A percentile compares a stretch with the other conserved stretches of the same genome.
Evolutionary conservation across 352 stramenopile genomes (phyloP).

Genomic region (Globisporangium recalcitrans): DNA sequence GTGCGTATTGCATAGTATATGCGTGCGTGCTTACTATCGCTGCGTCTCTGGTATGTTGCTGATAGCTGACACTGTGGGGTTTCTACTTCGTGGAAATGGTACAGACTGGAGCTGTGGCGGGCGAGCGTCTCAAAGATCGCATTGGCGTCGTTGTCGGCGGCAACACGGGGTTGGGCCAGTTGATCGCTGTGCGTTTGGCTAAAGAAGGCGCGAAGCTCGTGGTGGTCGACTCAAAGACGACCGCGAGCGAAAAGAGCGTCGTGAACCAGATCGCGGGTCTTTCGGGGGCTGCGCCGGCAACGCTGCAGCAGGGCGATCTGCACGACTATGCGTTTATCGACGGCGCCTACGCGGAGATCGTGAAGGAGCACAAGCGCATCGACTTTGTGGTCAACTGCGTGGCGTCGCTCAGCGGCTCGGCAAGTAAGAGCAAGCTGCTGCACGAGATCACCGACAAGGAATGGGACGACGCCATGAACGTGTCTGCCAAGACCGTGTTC

Average conservation of each 20-base stretch:
- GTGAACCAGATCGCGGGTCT: slow-evolving; percentile 36
- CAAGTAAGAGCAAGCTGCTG: slow-evolving; percentile 29
- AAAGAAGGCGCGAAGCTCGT: slow-evolving; percentile 59
- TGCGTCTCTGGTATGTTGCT: neutral
- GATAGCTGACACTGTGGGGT: neutral
- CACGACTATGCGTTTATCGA: slow-evolving; percentile 51
- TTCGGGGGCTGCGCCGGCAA: slow-evolving; percentile 16
- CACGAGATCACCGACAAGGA: slow-evolving; percentile 36
- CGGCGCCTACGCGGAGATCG: slow-evolving; percentile 31
- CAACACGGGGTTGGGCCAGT: slow-evolving; percentile 51
- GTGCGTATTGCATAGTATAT: slow-evolving; percentile 19
- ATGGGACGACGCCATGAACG: slow-evolving; percentile 56
- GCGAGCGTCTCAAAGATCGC: slow-evolving; percentile 47
- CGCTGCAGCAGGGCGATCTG: slow-evolving; percentile 43
- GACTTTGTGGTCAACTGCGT: slow-evolving; percentile 78
- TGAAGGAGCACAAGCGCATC: slow-evolving; percentile 45
- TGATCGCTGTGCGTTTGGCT: slow-evolving; percentile 54
- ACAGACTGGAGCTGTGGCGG: slow-evolving; percentile 50
- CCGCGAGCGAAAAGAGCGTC: slow-evolving; percentile 28
- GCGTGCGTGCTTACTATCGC: neutral
- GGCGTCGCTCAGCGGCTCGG: slow-evolving; percentile 24
- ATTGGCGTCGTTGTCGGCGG: slow-evolving; percentile 59
- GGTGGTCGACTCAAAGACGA: slow-evolving; percentile 34
- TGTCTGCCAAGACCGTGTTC: slow-evolving; percentile 61
- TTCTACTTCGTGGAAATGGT: neutral